Conservation (phyloP, 148 eudicot species). For the Nepenthes mirabilis region DNA sequence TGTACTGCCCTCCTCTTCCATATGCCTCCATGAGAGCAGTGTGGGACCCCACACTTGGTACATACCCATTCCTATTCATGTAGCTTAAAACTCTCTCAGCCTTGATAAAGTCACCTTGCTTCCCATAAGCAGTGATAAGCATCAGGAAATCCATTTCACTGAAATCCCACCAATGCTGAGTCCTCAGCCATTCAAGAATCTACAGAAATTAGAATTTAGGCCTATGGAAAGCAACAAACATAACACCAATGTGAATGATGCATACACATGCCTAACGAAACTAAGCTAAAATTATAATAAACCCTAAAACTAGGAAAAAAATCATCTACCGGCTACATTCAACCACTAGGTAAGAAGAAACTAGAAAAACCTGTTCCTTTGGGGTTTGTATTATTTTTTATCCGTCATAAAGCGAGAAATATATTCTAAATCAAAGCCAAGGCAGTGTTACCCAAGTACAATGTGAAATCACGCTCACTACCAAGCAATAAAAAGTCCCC, state of each 20-base stretch:
- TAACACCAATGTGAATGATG: not conserved
- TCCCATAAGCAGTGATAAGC: constrained; percentile 90
- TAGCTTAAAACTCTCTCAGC: constrained; percentile 60
- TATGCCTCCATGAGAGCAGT: constrained; percentile 99
- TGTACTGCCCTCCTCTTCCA: constrained; percentile 77
- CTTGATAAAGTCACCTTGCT: constrained; percentile 65
- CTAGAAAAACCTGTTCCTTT: too few relatives aligned
- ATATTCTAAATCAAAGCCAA: too few relatives aligned
- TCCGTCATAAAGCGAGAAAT: too few relatives aligned
- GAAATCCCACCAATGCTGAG: constrained; percentile 93
- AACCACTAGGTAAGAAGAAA: too few relatives aligned
- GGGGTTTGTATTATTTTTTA: too few relatives aligned
- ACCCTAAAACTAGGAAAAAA: too few relatives aligned
- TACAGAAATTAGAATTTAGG: constrained; percentile 4
- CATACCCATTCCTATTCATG: constrained; percentile 66
- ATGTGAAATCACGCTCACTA: too few relatives aligned
- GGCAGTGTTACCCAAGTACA: too few relatives aligned
- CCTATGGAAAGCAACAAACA: not conserved
- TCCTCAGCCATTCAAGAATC: constrained; percentile 95
- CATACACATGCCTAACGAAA: not conserved
- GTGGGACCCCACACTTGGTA: constrained; percentile 61
- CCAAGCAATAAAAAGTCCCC: too few relatives aligned
- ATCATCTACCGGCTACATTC: too few relatives aligned
- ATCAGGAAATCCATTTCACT: constrained; percentile 76
- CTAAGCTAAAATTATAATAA: too few relatives aligned